These are phyloP conservation scores for Suillus decipiens DNA, from an alignment of 768 basidiomycete species.

Conservation along the genomic window DNA sequence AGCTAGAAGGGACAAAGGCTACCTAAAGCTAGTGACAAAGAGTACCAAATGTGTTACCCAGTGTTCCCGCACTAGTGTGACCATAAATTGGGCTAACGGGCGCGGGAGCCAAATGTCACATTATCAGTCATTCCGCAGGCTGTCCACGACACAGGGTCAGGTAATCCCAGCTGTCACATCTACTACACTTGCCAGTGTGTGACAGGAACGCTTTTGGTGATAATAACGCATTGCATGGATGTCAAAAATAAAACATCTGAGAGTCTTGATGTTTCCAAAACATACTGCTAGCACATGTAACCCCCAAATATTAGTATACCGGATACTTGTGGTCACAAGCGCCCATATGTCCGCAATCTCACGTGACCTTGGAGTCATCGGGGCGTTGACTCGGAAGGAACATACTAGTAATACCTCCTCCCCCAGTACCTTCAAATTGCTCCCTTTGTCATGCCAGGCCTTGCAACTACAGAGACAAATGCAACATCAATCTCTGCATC, in stretches of 20 bases:
- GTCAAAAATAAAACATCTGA: neutral
- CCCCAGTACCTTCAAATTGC: neutral
- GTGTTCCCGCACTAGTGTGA: conserved; percentile 7
- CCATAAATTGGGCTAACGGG: conserved; percentile 3
- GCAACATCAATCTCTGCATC: neutral
- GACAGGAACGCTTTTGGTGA: conserved; percentile 1
- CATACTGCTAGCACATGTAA: too few relatives aligned
- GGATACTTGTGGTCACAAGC: neutral
- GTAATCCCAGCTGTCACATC: neutral
- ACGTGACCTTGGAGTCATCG: conserved; percentile 2
- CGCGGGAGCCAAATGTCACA: conserved; percentile 4
- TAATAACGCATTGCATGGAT: neutral
- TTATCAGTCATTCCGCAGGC: conserved; percentile 1
- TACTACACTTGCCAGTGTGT: neutral
- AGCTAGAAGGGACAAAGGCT: conserved; percentile 14
- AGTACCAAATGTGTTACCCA: conserved; percentile 16
- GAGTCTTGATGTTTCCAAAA: too few relatives aligned
- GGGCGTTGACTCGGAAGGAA: conserved; percentile 1
- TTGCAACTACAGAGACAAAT: neutral
- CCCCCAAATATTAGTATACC: too few relatives aligned
- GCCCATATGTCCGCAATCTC: neutral
- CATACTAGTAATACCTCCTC: neutral
- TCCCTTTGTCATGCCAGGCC: conserved; percentile 2
- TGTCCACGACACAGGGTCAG: neutral
- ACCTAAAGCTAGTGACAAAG: conserved; percentile 21